These are phyloP conservation scores for Cichorium intybus DNA, from an alignment of 140 eudicot species.

Conservation along the genomic window DNA sequence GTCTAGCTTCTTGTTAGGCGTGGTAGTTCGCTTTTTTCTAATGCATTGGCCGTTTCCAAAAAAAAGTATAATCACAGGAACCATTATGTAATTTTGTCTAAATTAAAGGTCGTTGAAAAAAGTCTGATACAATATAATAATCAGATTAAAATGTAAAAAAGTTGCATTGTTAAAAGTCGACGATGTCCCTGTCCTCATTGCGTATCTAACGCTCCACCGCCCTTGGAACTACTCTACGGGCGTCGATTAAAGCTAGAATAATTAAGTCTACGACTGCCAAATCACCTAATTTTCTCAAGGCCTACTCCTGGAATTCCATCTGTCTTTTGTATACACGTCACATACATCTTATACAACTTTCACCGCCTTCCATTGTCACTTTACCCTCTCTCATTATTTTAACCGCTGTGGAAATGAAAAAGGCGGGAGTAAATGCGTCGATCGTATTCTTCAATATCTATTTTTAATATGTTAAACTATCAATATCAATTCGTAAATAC, in stretches of 20 bases:
- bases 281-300: slow-evolving; percentile 10
- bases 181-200: slow-evolving; percentile 23
- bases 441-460: neutral
- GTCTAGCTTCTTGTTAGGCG: no score
- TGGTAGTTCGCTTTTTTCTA: no score
- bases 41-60: no score
- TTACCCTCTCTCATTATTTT: slow-evolving; percentile 23
- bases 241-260: neutral
- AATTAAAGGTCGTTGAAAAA: no score
- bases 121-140: no score
- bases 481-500: neutral
- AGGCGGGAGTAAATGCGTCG: slow-evolving; percentile 14
- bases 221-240: slow-evolving; percentile 17
- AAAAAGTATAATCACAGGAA: no score
- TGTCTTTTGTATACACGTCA: slow-evolving; percentile 1
- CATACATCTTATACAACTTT: neutral
- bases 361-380: slow-evolving; percentile 4
- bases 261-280: neutral
- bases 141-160: no score
- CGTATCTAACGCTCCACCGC: slow-evolving; percentile 35
- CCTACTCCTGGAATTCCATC: slow-evolving; percentile 1
- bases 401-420: slow-evolving; percentile 11
- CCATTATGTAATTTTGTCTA: no score
- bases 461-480: neutral
- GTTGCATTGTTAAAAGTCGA: slow-evolving; percentile 19